phyloP scores from a whole-genome alignment of 306 rosid genomes.

The Lathyrus aphaca region DNA sequence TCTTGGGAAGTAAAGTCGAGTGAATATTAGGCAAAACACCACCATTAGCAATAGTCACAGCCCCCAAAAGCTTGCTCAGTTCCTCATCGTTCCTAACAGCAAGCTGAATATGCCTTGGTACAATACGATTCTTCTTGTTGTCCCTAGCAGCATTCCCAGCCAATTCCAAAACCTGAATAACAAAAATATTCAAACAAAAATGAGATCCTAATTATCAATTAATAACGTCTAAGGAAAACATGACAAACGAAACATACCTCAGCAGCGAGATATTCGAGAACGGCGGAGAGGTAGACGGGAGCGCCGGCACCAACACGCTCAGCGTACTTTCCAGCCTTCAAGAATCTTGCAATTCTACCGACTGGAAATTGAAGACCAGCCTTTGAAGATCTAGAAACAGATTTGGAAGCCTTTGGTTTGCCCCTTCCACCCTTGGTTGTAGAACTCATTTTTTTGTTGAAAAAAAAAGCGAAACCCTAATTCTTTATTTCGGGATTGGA shows the following conservation, averaged over 20 bases:
- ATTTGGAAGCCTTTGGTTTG: slow-evolving; percentile 84
- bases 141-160: slow-evolving; percentile 93
- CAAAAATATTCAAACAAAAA: no score
- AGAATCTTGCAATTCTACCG: slow-evolving; percentile 81
- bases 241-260: slow-evolving; percentile 57
- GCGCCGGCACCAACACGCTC: slow-evolving; percentile 97
- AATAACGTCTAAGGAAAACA: no score
- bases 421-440: slow-evolving; percentile 94
- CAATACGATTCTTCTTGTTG: slow-evolving; percentile 89
- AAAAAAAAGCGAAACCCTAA: slow-evolving; percentile 38
- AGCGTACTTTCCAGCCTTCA: slow-evolving; percentile 86
- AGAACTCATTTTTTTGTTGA: slow-evolving; percentile 63
- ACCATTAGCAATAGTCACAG: slow-evolving; percentile 78
- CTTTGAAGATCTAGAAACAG: slow-evolving; percentile 77
- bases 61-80: slow-evolving; percentile 75
- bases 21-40: slow-evolving; percentile 80
- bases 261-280: slow-evolving; percentile 88
- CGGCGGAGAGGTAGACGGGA: slow-evolving; percentile 88
- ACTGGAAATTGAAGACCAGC: slow-evolving; percentile 95
- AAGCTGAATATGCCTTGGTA: slow-evolving; percentile 87
- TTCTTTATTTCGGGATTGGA: slow-evolving; percentile 11
- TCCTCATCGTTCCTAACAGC: slow-evolving; percentile 89
- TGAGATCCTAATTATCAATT: no score
- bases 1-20: slow-evolving; percentile 71
- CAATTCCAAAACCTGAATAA: slow-evolving; percentile 65